Evolutionary conservation across 176 grass and related monocot genomes (phyloP), one percentile per base, ranked within the genome.

Genomic region (Carex myosuroides): DNA sequence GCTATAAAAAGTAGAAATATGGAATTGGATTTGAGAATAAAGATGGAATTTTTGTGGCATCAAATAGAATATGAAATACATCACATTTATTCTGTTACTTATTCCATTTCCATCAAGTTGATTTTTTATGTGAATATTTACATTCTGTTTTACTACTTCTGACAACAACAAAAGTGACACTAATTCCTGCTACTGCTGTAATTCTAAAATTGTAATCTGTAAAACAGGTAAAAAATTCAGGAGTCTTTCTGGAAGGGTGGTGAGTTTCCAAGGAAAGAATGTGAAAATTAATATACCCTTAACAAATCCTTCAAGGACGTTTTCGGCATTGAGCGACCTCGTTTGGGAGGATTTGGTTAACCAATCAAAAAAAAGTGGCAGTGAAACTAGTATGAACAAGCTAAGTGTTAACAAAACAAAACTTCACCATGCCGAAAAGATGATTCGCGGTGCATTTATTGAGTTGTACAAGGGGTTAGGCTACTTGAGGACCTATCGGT

Each of bases 381-480:
- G 18, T 77, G 89, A 91, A 66, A 91, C 81, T 2, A 60, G 30
- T 64, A 39, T 18, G 2, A 89, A 60, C 16, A 89, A 99, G 79
- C 69, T 95, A 30, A 95, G 81, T 81, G 90, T 99, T 79, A 99
- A 95, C 85, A 99, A 92, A 82, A 90, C 84, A 39, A 99, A 99
- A 76, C 81, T 96, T 69, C 93, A 88, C 58, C 93, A 95, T 79
- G 96, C 96, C 46, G 93, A 93, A 87, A 99, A 99, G 89, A 99
- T 99, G 87, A 99, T 99, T 73, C 94, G 91, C 65, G 93, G 93
- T 58, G 96, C 96, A 55, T 86, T 94, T 52, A 83, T 94, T 35
- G 96, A 99, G 87, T 74, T 99, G 42, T 99, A 90, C 85, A 99
- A 99, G 84, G 96, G 93, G 13, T 85, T 95, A 82, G 91, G 83